These are phyloP conservation scores for Cenchrus fungigraminus DNA, from an alignment of 176 grass and related monocot genomes.

Conservation along the genomic window DNA sequence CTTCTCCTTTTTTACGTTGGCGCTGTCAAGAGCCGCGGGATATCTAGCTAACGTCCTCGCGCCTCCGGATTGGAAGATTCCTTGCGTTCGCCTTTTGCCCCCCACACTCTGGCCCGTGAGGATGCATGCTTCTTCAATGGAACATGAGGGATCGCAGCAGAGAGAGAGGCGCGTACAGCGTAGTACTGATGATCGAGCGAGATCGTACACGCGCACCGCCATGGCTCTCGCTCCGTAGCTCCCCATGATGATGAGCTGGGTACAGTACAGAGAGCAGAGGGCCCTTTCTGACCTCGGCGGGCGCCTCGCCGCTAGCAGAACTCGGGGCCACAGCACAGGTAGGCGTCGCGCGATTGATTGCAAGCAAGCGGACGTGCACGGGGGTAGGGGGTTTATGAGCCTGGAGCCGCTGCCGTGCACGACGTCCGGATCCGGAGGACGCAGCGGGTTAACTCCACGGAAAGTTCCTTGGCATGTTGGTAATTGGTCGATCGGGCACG, in stretches of 20 bases:
- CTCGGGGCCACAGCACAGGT: not conserved
- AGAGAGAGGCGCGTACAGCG: not conserved
- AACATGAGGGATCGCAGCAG: not conserved
- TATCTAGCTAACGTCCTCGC: not conserved
- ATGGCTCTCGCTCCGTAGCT: not conserved
- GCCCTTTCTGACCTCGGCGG: no score
- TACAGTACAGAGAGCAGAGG: not conserved
- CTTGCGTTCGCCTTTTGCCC: slow-evolving; percentile 35
- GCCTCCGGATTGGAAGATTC: slow-evolving; percentile 43
- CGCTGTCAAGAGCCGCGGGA: not conserved
- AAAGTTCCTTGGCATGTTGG: not conserved
- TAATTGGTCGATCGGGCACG: no score
- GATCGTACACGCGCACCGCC: not conserved
- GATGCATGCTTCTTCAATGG: not conserved
- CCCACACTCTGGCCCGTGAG: not conserved
- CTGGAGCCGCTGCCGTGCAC: not conserved
- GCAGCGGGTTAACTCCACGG: not conserved
- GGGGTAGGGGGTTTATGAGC: no score
- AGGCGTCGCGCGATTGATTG: no score
- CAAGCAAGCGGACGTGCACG: no score
- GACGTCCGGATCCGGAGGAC: not conserved
- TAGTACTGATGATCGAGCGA: not conserved
- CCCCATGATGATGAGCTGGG: not conserved
- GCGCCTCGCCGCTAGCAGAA: no score
- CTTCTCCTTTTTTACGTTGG: not conserved